phyloP scores from a whole-genome alignment of 2,329 filamentous ascomycete genomes.

The Clarireedia paspali region DNA sequence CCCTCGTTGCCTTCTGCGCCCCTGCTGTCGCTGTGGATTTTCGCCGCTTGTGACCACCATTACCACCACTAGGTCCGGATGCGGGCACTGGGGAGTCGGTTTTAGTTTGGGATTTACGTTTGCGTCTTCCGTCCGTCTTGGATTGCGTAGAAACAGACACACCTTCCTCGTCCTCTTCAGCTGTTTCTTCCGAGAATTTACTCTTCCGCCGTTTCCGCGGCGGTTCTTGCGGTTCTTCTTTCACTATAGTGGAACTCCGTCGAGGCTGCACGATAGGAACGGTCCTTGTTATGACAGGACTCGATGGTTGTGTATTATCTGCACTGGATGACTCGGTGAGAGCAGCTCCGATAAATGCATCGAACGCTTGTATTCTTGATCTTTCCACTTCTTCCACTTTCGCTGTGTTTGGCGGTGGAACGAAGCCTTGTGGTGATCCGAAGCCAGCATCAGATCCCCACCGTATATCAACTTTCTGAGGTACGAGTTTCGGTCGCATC shows the following conservation, averaged over 20 bases:
- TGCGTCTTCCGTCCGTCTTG: slow-evolving; percentile 22
- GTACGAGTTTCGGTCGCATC: slow-evolving; percentile 13
- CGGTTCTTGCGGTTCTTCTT: slow-evolving; percentile 33
- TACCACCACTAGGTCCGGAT: background rate
- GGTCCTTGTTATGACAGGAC: slow-evolving; percentile 9
- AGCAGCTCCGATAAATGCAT: slow-evolving; percentile 39
- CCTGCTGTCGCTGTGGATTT: slow-evolving; percentile 36
- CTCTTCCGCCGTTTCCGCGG: slow-evolving; percentile 49
- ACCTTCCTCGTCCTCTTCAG: slow-evolving; percentile 34
- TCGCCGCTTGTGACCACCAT: slow-evolving; percentile 35
- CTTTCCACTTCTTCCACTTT: slow-evolving; percentile 49
- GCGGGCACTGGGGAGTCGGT: slow-evolving; percentile 9
- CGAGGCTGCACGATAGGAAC: background rate
- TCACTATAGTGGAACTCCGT: background rate
- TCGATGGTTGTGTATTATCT: slow-evolving; percentile 44
- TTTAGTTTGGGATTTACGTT: slow-evolving; percentile 29
- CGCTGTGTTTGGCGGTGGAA: slow-evolving; percentile 48
- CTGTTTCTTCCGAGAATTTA: slow-evolving; percentile 37
- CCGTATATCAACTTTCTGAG: slow-evolving; percentile 38
- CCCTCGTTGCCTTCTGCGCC: slow-evolving; percentile 41
- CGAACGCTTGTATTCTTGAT: slow-evolving; percentile 46
- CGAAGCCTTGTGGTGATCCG: slow-evolving; percentile 47
- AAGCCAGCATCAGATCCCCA: slow-evolving; percentile 67
- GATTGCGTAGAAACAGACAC: slow-evolving; percentile 18
- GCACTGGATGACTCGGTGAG: slow-evolving; percentile 41